Conservation (phyloP, 2,329 filamentous ascomycete genomes). For the Botrytis elliptica region DNA sequence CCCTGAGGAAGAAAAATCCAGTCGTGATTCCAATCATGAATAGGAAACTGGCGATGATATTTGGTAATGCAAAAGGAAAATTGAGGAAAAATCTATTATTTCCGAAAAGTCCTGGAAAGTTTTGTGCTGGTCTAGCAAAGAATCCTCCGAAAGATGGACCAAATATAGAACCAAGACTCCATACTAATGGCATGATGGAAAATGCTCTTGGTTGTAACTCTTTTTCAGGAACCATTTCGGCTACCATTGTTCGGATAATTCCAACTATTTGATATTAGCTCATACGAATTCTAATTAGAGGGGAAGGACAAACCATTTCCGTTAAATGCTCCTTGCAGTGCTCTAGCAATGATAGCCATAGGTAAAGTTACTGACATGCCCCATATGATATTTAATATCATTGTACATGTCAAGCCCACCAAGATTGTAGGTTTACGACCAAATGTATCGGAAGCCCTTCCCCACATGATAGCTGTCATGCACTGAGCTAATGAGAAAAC, state of each 20-base stretch:
- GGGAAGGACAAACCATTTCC: constrained; percentile 62
- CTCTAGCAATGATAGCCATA: constrained; percentile 77
- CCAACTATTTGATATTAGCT: constrained; percentile 56
- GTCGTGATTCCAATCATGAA: constrained; percentile 75
- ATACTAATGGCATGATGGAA: constrained; percentile 88
- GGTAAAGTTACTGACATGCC: constrained; percentile 76
- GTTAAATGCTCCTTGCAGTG: constrained; percentile 78
- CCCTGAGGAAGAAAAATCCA: constrained; percentile 75
- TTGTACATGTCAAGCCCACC: constrained; percentile 70
- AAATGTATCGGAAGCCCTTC: constrained; percentile 71
- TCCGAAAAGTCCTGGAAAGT: constrained; percentile 71
- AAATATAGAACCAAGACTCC: constrained; percentile 83
- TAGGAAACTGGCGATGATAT: constrained; percentile 71
- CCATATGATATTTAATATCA: constrained; percentile 78
- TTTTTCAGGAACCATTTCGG: constrained; percentile 85
- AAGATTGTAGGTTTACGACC: constrained; percentile 84
- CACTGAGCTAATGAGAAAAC: constrained; percentile 73
- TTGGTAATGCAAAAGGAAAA: constrained; percentile 83
- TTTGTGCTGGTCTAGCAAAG: constrained; percentile 75
- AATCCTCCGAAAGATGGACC: constrained; percentile 86
- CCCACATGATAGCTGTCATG: constrained; percentile 71
- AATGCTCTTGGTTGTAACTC: constrained; percentile 87
- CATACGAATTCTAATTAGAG: not conserved
- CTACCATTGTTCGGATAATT: constrained; percentile 88
- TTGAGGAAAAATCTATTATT: constrained; percentile 64